These are phyloP conservation scores for Tulasnella sp. DNA, from an alignment of 768 basidiomycete species.

Conservation along the genomic window DNA sequence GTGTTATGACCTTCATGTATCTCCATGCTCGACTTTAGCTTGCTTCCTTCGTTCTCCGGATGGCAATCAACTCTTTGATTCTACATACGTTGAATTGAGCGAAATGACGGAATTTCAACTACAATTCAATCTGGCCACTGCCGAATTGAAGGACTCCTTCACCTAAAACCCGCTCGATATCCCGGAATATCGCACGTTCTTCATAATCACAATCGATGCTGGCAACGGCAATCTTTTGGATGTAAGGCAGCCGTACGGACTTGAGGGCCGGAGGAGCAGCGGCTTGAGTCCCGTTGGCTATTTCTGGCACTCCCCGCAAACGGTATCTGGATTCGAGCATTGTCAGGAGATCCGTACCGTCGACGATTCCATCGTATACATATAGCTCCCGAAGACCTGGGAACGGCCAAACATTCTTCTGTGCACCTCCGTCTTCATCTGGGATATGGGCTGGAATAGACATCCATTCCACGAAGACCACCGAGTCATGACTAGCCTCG, in stretches of 20 bases:
- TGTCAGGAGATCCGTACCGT: background rate
- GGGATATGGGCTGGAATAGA: background rate
- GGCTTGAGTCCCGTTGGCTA: background rate
- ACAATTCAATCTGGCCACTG: background rate
- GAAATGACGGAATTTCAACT: background rate
- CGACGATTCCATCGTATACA: background rate
- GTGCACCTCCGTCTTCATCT: background rate
- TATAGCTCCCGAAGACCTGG: background rate
- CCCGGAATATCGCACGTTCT: background rate
- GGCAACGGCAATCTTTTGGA: background rate
- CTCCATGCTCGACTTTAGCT: background rate
- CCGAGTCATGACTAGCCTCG: background rate
- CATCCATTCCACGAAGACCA: background rate
- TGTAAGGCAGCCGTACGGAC: background rate
- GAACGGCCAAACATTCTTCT: background rate
- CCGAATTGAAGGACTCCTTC: background rate
- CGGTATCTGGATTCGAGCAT: background rate
- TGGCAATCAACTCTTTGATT: conserved; percentile 1
- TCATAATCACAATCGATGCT: background rate
- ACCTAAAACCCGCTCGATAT: background rate
- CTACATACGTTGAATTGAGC: background rate
- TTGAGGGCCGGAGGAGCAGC: background rate
- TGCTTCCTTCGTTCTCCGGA: background rate
- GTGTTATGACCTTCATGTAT: conserved; percentile 15
- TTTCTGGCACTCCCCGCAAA: background rate